A percentile compares a stretch with the other conserved stretches of the same genome.
Evolutionary conservation across 1,284 basidiomycete species (phyloP).

Genomic region (Cutaneotrichosporon cutaneum): DNA sequence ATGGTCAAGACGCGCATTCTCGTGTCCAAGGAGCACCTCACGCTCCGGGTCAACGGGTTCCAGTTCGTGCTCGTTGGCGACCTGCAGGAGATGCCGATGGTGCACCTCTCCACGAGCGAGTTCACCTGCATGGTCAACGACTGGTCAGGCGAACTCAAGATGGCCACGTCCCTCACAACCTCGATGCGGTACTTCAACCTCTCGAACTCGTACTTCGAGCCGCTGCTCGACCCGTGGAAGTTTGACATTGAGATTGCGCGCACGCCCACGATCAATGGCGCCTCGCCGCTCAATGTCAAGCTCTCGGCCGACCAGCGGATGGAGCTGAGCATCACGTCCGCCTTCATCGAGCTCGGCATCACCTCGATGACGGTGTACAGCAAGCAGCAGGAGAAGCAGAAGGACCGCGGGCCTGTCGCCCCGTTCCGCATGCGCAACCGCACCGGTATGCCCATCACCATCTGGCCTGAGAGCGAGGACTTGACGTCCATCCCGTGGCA

Average conservation of each 20-base stretch:
- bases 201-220: slow-evolving; percentile 98
- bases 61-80: slow-evolving; percentile 93
- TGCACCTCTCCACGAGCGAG: slow-evolving; percentile 82
- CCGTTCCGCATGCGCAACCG: slow-evolving; percentile 91
- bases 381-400: slow-evolving; percentile 68
- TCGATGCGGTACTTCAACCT: slow-evolving; percentile 96
- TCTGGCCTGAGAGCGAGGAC: slow-evolving; percentile 69
- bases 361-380: slow-evolving; percentile 72
- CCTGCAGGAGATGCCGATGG: slow-evolving; percentile 88
- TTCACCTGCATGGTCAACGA: slow-evolving; percentile 83
- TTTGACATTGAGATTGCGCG: slow-evolving; percentile 61
- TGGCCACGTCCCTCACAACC: slow-evolving; percentile 73
- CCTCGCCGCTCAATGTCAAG: slow-evolving; percentile 62
- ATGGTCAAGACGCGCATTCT: slow-evolving; percentile 57
- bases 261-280: slow-evolving; percentile 48
- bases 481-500: slow-evolving; percentile 21
- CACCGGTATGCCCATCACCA: slow-evolving; percentile 76
- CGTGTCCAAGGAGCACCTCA: slow-evolving; percentile 80
- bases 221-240: slow-evolving; percentile 97
- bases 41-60: slow-evolving; percentile 82
- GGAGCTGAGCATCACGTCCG: slow-evolving; percentile 88
- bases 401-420: slow-evolving; percentile 80
- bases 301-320: slow-evolving; percentile 79
- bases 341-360: slow-evolving; percentile 82
- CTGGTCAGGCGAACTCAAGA: slow-evolving; percentile 90